Conservation (phyloP, 176 grass and related monocot genomes). For the Avena atlantica region DNA sequence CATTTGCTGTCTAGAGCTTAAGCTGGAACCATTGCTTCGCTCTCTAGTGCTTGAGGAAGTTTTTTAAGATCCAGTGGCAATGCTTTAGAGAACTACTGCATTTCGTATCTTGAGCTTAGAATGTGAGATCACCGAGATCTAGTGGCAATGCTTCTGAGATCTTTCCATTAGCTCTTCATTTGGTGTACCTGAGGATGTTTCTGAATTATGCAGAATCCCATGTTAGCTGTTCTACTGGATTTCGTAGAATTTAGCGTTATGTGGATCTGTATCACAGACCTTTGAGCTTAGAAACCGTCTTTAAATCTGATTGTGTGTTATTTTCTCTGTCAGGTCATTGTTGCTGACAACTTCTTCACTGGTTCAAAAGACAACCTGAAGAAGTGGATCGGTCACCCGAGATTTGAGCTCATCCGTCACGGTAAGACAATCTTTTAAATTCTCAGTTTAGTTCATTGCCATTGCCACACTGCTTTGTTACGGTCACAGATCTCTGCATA, state of each 20-base stretch:
- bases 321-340: conserved; percentile 76
- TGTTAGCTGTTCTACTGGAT: not conserved
- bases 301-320: not conserved
- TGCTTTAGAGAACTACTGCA: not conserved
- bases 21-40: conserved; percentile 22
- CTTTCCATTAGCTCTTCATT: not conserved
- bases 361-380: conserved; percentile 99
- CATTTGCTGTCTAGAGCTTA: conserved; percentile 27
- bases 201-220: not conserved
- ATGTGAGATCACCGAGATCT: conserved; percentile 35
- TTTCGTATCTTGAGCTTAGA: not conserved
- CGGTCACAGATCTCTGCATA: not conserved
- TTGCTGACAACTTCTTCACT: conserved; percentile 96
- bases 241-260: not conserved
- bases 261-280: not conserved
- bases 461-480: not conserved
- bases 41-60: not conserved
- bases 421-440: conserved; percentile 55
- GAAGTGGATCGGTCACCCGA: conserved; percentile 99
- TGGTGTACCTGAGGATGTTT: not conserved
- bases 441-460: not conserved
- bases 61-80: not conserved
- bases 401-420: conserved; percentile 99
- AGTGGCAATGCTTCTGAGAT: conserved; percentile 44
- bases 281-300: not conserved